Conservation (phyloP, 73 alveolate species). For the Uronychia binucleata region DNA sequence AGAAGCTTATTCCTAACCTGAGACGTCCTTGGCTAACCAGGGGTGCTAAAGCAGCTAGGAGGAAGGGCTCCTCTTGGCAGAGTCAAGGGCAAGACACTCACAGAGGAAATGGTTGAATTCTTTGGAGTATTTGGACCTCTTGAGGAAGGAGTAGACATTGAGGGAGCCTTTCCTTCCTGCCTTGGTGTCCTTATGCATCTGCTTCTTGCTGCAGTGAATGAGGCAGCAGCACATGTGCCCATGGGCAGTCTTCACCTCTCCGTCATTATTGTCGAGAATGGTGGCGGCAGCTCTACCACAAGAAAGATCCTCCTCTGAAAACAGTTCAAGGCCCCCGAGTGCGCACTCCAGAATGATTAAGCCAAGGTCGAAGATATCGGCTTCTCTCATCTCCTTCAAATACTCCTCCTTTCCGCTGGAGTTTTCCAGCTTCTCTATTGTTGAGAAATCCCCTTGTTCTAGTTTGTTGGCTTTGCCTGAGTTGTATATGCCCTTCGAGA, state of each 20-base stretch:
- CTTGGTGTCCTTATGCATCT: background rate
- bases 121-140: background rate
- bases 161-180: background rate
- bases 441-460: no score
- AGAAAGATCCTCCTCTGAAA: background rate
- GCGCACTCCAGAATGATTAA: background rate
- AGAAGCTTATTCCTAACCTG: no score
- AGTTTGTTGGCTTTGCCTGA: background rate
- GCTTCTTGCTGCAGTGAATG: background rate
- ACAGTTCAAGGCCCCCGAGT: background rate
- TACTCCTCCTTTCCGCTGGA: background rate
- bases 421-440: background rate
- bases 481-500: background rate
- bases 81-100: background rate
- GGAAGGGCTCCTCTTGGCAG: background rate
- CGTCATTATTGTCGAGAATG: background rate
- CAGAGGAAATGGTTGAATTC: background rate
- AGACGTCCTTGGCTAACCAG: background rate
- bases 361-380: background rate
- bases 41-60: background rate
- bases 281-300: background rate
- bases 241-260: background rate
- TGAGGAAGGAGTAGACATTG: background rate
- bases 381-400: background rate
- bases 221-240: background rate